Base-by-base conservation (phyloP, 2,329 filamentous ascomycete genomes). In the Aspergillus pseudoglaucus region DNA sequence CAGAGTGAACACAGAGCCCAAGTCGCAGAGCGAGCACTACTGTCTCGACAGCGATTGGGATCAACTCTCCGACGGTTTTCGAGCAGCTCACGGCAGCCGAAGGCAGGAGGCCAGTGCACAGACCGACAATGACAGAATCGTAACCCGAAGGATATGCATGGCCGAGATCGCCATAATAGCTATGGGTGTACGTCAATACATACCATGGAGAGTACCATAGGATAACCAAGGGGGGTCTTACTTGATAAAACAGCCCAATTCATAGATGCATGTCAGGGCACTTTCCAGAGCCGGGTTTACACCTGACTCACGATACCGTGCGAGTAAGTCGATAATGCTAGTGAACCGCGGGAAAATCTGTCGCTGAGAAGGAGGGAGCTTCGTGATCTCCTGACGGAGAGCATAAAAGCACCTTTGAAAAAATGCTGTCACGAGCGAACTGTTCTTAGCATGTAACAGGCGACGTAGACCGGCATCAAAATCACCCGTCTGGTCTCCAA, bases 401-500 rank as follows among this genome's bases (percentile, higher is more conserved):
- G 69, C 71, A 63, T 67, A 59, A 47, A 63, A 68, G 46, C 63
- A 69, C 60, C 63, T 67, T 49, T 74, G 67, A 47, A 75, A 65
- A 54, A 75, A 75, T 4, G 63, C 61, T 9, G 62, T 63, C 20
- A 74, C 52, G 6, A 74, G 49, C 15, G 66, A 66, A 55, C 73
- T 66, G 54, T 71, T 65, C 54, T 73, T 72, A 41, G 64, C 57
- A 49, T 70, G 62, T 45, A 73, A 54, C 40, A 73, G 60, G 47
- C 66, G 66, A 44, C 64, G 66, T 50, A 74, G 67, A 45, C 68
- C 66, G 42, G 65, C 58, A 51, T 71, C 64, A 49, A 69, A 71
- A 53, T 71, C 67, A 49, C 62, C 62, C 48, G 71, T 74, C 58
- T 73, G 71, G 53, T 74, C 71, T 60, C 71, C 71, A 56, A 74